Base-by-base conservation (phyloP, 208 protist species). In the Leishmania lainsoni region DNA sequence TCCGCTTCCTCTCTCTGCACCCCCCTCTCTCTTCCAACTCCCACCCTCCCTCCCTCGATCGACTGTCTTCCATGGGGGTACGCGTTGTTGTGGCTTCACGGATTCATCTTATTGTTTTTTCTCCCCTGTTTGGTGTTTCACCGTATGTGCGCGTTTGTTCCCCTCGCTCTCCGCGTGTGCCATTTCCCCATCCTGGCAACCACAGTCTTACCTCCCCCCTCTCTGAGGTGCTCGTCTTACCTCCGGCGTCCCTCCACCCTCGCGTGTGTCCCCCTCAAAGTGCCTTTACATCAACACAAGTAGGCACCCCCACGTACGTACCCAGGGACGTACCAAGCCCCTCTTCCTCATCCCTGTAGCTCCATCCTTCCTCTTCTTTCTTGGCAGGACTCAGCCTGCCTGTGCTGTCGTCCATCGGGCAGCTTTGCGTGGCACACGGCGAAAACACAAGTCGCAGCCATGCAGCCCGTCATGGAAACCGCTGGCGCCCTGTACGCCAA, bases 401-500 rank as follows among this genome's bases (percentile, higher is more conserved):
- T n/a, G 22, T 16, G 42, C 22, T 9, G 17, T 73, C 42, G 10
- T 35, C 26, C 26, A 52, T 49, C 17, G 42, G 69, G 35, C 32
- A 29, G 69, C 69, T 73, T 49, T 52, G n/a, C 35, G 20, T 49
- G 45, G 22, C 69, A 54, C 69, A n/a, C 20, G 1, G 6, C 5
- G n/a, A 59, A 42, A n/a, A 63, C 4, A 42, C 35, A 63, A 5
- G 35, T 8, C 45, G 0, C 42, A 49, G 9, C 56, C 17, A 80
- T 73, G 42, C 76, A 75, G 20, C n/a, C 76, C 39, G 58, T 72
- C 75, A 79, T 49, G 59, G 69, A 81, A 56, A 84, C 76, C 35
- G 81, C 72, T n/a, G 90, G 79, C 3, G 59, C 63, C 59, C 70
- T 89, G 48, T 95, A 87, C 79, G 45, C 81, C 49, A 79, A 85